phyloP scores from a whole-genome alignment of 495 filamentous ascomycete species.

The Sordaria brevicollis region DNA sequence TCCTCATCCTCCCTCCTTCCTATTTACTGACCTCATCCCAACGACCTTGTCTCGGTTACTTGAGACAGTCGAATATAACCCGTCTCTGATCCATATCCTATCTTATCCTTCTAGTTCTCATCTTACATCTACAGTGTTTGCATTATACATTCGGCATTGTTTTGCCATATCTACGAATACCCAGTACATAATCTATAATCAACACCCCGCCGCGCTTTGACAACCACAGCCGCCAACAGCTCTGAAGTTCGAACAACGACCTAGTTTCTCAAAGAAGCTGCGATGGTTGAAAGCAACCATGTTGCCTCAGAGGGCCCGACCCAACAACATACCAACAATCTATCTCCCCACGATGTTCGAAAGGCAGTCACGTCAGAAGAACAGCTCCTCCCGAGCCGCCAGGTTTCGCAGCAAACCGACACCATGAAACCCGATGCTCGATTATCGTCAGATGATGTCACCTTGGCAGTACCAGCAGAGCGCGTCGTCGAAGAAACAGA shows the following conservation, averaged over 20 bases:
- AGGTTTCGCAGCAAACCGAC: neutral
- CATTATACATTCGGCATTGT: neutral
- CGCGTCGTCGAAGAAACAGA: neutral
- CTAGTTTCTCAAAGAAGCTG: neutral
- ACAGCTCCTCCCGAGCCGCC: neutral
- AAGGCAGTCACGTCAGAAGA: neutral
- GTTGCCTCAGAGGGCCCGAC: neutral
- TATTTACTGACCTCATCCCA: neutral
- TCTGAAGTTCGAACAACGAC: neutral
- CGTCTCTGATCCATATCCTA: neutral
- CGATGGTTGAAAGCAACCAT: neutral
- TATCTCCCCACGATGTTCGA: neutral
- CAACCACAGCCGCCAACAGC: neutral
- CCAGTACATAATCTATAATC: neutral
- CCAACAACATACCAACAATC: neutral
- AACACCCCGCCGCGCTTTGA: neutral
- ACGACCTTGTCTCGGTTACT: neutral
- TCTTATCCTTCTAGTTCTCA: neutral
- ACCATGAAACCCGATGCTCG: neutral
- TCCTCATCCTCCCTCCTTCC: neutral
- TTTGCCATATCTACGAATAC: neutral
- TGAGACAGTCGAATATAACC: neutral
- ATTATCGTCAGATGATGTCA: slow-evolving; percentile 8
- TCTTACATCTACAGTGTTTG: neutral
- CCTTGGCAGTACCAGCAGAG: neutral